Base-by-base conservation (phyloP, 352 stramenopile species). In the Phytophthora chlamydospora region DNA sequence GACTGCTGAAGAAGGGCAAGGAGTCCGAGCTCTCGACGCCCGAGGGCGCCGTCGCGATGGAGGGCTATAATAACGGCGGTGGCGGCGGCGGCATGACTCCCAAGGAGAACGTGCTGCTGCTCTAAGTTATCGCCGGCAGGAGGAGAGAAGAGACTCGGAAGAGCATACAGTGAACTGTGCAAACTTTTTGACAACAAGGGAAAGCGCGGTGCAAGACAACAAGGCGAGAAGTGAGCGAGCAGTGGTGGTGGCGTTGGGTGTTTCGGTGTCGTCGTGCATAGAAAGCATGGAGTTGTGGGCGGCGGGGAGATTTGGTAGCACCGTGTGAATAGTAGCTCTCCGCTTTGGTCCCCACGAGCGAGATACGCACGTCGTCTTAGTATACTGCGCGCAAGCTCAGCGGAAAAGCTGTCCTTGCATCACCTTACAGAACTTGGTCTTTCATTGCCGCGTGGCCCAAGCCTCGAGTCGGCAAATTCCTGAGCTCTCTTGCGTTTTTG, bases 31-130 rank as follows among this genome's bases (percentile, higher is more conserved):
- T 82, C 32, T 66, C 72, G 59, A 90, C 80, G 16, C 80, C 83
- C 4, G 74, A 71, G 33, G 65, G 75, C 3, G 69, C 68, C 24
- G 67, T 43, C 19, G 65, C 42, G 2, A 58, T 82, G 13, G 80
- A 87, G 21, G 71, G 75, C 68, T 89, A 91, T 65, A 73, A 73
- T 56, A 55, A 59, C 47, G 63, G 45, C 9, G 78, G 73, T 19
- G 79, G 75, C 27, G 72, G 83, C 50, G 74, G 77, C 33, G 75
- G 83, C 57, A 85, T 93, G 64, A 93, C 83, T 61, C 83, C 83
- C 39, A 93, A 93, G 71, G 83, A 93, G 63, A 83, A 90, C 53
- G 81, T 93, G 65, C 60, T 93, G 54, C 74, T 93, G 62, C 73
- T 93, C 56, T 93, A 93, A 88, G 69, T 80, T 87, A 86, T 81